phyloP scores from a whole-genome alignment of 1,139 yeast genomes.

The Debaryomyces sp. region DNA sequence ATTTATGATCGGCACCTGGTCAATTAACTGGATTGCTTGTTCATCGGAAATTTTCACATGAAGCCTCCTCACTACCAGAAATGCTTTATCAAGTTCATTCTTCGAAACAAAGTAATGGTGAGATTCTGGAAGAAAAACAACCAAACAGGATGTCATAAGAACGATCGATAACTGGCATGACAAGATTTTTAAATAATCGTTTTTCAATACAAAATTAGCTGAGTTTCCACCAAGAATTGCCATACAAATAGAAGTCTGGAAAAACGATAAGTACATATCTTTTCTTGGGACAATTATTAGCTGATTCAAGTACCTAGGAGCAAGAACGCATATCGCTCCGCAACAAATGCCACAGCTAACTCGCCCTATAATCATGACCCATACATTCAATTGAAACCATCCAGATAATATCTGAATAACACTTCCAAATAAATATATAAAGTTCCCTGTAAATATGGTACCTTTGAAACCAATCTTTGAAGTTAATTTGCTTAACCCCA shows the following conservation, averaged over 20 bases:
- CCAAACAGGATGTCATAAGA: neutral
- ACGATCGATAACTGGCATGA: slow-evolving; percentile 16
- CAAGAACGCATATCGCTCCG: slow-evolving; percentile 29
- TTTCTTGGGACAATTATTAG: slow-evolving; percentile 16
- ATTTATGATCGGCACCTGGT: neutral
- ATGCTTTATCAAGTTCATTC: slow-evolving; percentile 1
- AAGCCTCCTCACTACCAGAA: neutral
- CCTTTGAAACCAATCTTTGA: slow-evolving; percentile 12
- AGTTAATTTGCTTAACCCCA: slow-evolving; percentile 16
- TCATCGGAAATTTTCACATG: neutral
- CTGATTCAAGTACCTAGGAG: slow-evolving; percentile 30
- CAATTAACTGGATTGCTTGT: neutral
- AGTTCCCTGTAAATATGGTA: slow-evolving; percentile 12
- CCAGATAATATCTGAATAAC: slow-evolving; percentile 16
- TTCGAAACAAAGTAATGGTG: slow-evolving; percentile 2
- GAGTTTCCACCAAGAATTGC: slow-evolving; percentile 9
- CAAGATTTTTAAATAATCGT: slow-evolving; percentile 16
- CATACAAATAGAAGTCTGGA: slow-evolving; percentile 27
- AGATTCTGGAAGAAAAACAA: slow-evolving; percentile 8
- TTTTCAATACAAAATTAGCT: neutral
- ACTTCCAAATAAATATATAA: slow-evolving; percentile 19
- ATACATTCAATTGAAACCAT: slow-evolving; percentile 5
- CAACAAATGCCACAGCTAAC: slow-evolving; percentile 27
- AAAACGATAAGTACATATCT: slow-evolving; percentile 25
- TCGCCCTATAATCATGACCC: slow-evolving; percentile 25